Evolutionary conservation across 805 yeast genomes (phyloP).

Genomic region (Cyberlindnera samutprakarnensis): DNA sequence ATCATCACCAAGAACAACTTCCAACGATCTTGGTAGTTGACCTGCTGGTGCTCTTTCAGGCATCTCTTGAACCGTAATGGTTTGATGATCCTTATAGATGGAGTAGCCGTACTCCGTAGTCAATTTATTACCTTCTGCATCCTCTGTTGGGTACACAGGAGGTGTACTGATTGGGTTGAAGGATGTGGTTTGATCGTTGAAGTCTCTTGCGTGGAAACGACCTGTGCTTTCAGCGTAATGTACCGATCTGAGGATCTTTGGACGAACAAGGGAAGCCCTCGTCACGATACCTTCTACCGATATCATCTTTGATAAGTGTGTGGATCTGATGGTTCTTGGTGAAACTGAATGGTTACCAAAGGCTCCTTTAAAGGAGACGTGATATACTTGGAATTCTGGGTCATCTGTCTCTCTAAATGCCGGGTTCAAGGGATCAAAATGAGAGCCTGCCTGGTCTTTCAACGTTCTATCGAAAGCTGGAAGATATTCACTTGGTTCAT

Average conservation of each 20-base stretch:
- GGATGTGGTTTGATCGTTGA: constrained; percentile 87
- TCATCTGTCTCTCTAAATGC: constrained; percentile 41
- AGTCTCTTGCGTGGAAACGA: constrained; percentile 83
- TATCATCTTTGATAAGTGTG: constrained; percentile 70
- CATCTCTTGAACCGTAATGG: constrained; percentile 90
- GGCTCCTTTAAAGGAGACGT: constrained; percentile 80
- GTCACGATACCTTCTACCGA: constrained; percentile 95
- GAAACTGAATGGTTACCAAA: constrained; percentile 84
- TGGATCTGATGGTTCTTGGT: constrained; percentile 80
- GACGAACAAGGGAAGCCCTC: constrained; percentile 85
- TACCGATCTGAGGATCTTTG: constrained; percentile 84
- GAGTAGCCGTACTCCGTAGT: constrained; percentile 89
- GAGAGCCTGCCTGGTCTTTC: constrained; percentile 66
- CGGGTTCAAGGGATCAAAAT: constrained; percentile 56
- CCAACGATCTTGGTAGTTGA: constrained; percentile 89
- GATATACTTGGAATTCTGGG: constrained; percentile 59
- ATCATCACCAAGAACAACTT: constrained; percentile 90
- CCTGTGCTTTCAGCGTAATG: constrained; percentile 85
- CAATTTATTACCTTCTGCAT: constrained; percentile 81
- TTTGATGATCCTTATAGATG: constrained; percentile 91
- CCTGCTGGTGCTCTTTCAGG: constrained; percentile 98
- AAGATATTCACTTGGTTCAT: constrained; percentile 72
- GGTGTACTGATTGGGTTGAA: constrained; percentile 78
- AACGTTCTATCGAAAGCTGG: constrained; percentile 89
- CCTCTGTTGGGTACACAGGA: constrained; percentile 88